Percentiles rank a stretch among this genome's conserved stretches.
Conservation (phyloP, 2,329 filamentous ascomycete species). For the Epicoccum nigrum region DNA sequence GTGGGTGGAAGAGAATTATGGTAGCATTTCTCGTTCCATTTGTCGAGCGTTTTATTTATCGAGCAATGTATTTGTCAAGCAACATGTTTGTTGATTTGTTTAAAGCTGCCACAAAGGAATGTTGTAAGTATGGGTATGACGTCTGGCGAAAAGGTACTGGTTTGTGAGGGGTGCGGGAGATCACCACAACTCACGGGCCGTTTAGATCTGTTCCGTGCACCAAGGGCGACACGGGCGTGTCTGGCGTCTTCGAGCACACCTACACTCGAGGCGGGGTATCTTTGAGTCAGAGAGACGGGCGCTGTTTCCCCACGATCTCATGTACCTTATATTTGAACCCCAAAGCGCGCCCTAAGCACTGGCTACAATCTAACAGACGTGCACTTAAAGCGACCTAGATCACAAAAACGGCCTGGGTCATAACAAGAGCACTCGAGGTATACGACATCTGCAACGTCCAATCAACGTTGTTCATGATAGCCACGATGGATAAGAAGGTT, state of each 20-base stretch:
- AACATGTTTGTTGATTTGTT: no score
- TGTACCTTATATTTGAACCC: not conserved
- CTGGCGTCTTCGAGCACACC: conserved; percentile 1
- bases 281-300: not conserved
- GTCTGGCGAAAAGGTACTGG: not conserved
- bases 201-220: not conserved
- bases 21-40: no score
- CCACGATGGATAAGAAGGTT: conserved; percentile 26
- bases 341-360: not conserved
- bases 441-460: not conserved
- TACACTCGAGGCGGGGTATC: no score
- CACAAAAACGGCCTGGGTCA: no score
- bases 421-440: not conserved
- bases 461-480: not conserved
- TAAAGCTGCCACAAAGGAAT: not conserved
- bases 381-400: not conserved
- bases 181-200: not conserved
- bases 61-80: no score
- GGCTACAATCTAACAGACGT: not conserved
- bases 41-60: no score
- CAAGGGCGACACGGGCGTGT: conserved; percentile 7
- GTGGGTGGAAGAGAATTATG: no score
- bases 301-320: not conserved
- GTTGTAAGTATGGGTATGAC: not conserved
- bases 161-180: not conserved